Evolutionary conservation across 352 stramenopile species (phyloP), one percentile per base, ranked within the genome.

Genomic region (Pythium aquatile): DNA sequence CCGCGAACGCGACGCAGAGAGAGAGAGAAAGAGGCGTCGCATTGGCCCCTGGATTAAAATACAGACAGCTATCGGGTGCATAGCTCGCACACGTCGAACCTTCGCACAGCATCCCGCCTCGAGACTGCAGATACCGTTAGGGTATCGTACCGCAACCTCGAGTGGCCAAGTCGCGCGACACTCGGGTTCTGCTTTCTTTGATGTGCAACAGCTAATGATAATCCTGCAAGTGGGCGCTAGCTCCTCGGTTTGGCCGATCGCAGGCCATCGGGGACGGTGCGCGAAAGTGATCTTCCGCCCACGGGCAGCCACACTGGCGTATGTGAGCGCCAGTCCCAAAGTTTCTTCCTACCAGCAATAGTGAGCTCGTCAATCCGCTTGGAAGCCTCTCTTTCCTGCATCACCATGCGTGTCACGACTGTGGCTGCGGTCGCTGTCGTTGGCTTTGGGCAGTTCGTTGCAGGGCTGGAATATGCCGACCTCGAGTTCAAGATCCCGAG

Each of bases 151-250:
- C 35, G 35, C 35, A 42, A 13, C 35, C 35, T 42, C 14, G 16
- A 48, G 40, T 48, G 40, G 40, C 40, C 40, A 48, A 48, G 40
- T 17, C n/a, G 40, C 40, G 40, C 40, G 40, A 48, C 40, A 48
- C 14, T 20, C 35, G 35, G 8, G 7, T 11, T 42, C 5, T 3
- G 16, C 3, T 0, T 2, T 42, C 35, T 42, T 37, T 42, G 35
- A 42, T 16, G 35, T 48, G 40, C 40, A 48, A 48, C 40, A 26
- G n/a, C 40, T 28, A 20, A 48, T 20, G 40, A 20, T 48, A 48
- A 48, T 48, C 40, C 24, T 26, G 40, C 26, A 14, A 10, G 14
- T 48, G 40, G 11, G 35, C 20, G 20, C 20, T 24, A 24, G 8
- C 8, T 7, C 35, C 8, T 42, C 35, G 35, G 35, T 14, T 11